Evolutionary conservation across 2,329 filamentous ascomycete species (phyloP).

Genomic region (Calonectria montana): DNA sequence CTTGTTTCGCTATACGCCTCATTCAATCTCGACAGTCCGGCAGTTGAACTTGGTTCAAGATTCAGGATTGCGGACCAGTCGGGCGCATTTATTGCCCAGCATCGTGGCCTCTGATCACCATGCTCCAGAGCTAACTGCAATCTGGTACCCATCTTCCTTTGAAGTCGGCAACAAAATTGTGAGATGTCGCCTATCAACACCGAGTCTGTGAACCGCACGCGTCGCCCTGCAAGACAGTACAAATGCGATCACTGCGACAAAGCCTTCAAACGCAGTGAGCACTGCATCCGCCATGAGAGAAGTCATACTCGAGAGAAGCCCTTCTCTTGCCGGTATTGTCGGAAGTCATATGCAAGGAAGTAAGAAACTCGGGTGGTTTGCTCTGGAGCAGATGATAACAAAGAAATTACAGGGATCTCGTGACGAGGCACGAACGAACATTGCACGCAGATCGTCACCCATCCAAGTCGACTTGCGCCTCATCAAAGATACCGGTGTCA

Average conservation of each 20-base stretch:
- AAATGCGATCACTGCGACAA: constrained; percentile 24
- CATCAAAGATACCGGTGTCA: neutral
- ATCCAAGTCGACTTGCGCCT: neutral
- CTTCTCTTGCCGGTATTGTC: constrained; percentile 28
- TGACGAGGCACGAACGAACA: constrained; percentile 29
- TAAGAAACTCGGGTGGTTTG: neutral
- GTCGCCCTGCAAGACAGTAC: constrained; percentile 5
- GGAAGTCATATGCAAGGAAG: constrained; percentile 31
- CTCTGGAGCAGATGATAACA: neutral
- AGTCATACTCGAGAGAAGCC: constrained; percentile 32
- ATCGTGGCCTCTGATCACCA: no score
- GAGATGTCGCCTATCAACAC: neutral
- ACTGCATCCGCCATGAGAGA: constrained; percentile 33
- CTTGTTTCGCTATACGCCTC: no score
- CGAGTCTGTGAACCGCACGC: neutral
- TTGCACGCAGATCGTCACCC: constrained; percentile 13
- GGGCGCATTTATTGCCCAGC: no score
- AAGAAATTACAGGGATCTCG: constrained; percentile 23
- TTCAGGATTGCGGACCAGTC: no score
- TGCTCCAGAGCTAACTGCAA: no score
- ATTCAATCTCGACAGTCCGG: no score
- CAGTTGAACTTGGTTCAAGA: no score
- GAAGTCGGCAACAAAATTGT: neutral
- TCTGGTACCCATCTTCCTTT: neutral
- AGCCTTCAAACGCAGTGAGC: constrained; percentile 31